Percentiles rank a stretch among this genome's conserved stretches.
These are phyloP conservation scores for Chionographis japonica DNA, from an alignment of 106 monocot species.

Conservation along the genomic window DNA sequence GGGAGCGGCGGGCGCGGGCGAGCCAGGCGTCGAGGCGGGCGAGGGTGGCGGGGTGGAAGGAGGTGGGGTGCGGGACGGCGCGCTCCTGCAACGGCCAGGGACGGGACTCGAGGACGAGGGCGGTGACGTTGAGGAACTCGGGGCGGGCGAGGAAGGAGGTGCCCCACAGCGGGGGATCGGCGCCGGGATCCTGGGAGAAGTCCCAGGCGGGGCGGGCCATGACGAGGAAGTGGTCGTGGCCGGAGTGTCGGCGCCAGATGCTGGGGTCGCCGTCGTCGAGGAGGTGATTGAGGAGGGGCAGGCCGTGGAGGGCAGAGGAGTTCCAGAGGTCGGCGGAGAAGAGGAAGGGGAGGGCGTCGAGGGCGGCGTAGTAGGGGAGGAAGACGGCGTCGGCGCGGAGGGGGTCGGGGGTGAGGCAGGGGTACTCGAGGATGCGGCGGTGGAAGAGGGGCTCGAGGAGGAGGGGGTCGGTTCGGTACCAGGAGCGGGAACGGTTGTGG, in stretches of 20 bases:
- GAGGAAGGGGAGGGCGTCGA: constrained; percentile 59
- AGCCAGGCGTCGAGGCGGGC: constrained; percentile 58
- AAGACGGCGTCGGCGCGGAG: constrained; percentile 64
- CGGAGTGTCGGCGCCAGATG: constrained; percentile 37
- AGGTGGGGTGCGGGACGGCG: constrained; percentile 71
- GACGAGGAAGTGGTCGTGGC: constrained; percentile 80
- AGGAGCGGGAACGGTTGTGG: constrained; percentile 47
- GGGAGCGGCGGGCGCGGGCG: constrained; percentile 43
- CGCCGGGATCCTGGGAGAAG: constrained; percentile 44
- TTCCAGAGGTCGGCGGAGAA: constrained; percentile 47
- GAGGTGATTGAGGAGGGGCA: constrained; percentile 31
- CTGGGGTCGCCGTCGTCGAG: constrained; percentile 20
- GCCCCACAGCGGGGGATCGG: constrained; percentile 56
- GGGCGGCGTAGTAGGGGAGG: constrained; percentile 63
- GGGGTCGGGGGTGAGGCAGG: constrained; percentile 58
- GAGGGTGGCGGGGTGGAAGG: constrained; percentile 80
- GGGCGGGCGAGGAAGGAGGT: constrained; percentile 71
- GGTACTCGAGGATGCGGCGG: constrained; percentile 71
- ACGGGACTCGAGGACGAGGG: constrained; percentile 58
- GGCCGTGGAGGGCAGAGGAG: constrained; percentile 52
- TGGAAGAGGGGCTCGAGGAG: constrained; percentile 83
- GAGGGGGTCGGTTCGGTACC: constrained; percentile 71
- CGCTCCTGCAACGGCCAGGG: constrained; percentile 89
- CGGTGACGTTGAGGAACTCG: constrained; percentile 68
- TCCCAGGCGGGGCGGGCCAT: constrained; percentile 75